Base-by-base conservation (phyloP, 306 rosid species). In the Medicago ruthenica region DNA sequence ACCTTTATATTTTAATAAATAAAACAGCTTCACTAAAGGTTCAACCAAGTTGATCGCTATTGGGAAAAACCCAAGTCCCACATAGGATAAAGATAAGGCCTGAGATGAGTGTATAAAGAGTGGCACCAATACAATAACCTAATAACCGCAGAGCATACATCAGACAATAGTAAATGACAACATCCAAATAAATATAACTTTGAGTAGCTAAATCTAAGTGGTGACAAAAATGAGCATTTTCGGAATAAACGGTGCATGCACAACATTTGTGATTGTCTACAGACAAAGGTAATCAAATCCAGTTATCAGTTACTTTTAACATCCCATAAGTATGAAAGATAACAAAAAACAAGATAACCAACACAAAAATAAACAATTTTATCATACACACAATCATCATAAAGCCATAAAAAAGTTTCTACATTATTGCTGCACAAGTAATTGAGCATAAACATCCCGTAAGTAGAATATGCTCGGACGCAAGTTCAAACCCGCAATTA, bases 191-290 rank as follows among this genome's bases (percentile, higher is more conserved):
- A 74, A 37, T 14, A 1, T 13, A 54, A 45, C 67, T 64, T 57
- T 41, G 11, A 48, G 14, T 21, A 47, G 76, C 18, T 48, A 51
- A 83, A 71, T 76, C 60, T 71, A 75, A 37, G 6, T 36, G 69
- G 48, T 36, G 5, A 54, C 59, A 57, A 55, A 75, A 63, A 65
- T 14, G 9, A 75, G 12, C 47, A 24, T 36, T 62, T 59, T 16
- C 8, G 7, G 2, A 41, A 67, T 45, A 24, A 76, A 57, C 39
- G 7, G n/a, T 6, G 31, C 39, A 58, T 17, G 42, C 42, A 31
- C 44, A 37, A 17, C 41, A 54, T 10, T 31, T 13, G 41, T 42
- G 24, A 41, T 63, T 53, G 20, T 7, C 55, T 27, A 10, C 17
- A 61, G 7, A 69, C 53, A 67, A 40, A 73, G 15, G 39, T 12